Evolutionary conservation across 106 monocot species (phyloP).

Genomic region (Acorus calamus): DNA sequence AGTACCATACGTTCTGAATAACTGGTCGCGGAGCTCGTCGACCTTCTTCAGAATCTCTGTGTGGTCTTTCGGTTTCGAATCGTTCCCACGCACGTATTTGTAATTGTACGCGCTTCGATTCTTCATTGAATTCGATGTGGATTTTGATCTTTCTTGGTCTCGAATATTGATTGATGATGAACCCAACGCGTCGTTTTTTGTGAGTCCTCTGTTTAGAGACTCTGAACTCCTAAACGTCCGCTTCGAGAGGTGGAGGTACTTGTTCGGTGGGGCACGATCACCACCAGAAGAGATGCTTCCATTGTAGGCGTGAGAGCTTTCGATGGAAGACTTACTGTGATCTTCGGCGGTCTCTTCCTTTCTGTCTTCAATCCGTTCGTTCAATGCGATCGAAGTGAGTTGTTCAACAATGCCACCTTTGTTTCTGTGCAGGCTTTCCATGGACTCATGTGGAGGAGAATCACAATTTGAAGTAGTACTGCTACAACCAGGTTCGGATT

Average conservation of each 20-base stretch:
- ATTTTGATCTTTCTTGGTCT: slow-evolving; percentile 7
- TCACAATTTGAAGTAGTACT: no score
- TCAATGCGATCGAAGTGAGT: no score
- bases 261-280: slow-evolving; percentile 3
- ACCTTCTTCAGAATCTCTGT: slow-evolving; percentile 48
- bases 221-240: slow-evolving; percentile 13
- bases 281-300: slow-evolving; percentile 26
- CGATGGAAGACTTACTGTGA: neutral
- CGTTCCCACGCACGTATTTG: slow-evolving; percentile 1
- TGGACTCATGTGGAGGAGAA: no score
- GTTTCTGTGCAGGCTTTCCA: no score
- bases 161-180: no score
- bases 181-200: no score
- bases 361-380: neutral
- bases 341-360: slow-evolving; percentile 3
- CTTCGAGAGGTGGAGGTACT: slow-evolving; percentile 14
- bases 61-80: slow-evolving; percentile 15
- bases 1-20: slow-evolving; percentile 25
- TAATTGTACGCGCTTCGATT: neutral
- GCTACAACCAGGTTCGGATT: neutral
- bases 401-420: no score
- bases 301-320: slow-evolving; percentile 26
- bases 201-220: no score
- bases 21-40: slow-evolving; percentile 58
- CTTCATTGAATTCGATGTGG: slow-evolving; percentile 5